Evolutionary conservation across 495 filamentous ascomycete genomes (phyloP), one percentile per base, ranked within the genome.

Genomic region (Evernia prunastri): DNA sequence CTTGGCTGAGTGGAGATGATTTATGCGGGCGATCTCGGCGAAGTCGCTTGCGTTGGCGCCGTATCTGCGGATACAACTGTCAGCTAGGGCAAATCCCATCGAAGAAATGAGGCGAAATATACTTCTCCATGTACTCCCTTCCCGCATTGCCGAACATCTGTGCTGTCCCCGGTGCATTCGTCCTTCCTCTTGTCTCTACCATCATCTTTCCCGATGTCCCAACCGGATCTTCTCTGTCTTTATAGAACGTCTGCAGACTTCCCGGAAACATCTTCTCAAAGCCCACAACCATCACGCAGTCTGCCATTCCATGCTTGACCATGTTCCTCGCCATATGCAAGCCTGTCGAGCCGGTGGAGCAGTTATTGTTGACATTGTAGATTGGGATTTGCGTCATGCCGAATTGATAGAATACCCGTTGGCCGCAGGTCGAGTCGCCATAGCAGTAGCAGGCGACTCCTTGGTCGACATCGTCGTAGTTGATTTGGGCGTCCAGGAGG

Each of bases 331-430:
- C 94, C 85, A 97, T 87, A 67, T 86, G 83, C 49, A 97, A 77
- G 33, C 94, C 94, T 0, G 94, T 96, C 0, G 86, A 89, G 4
- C 94, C 94, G 2, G 94, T 97, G 1, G 89, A 88, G 81, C 94
- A 98, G 78, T 97, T 97, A 80, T 98, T 98, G 82, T 96, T 96
- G 71, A 96, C 90, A 72, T 97, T 97, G 81, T 93, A 89, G 73
- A 97, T 91, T 66, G 94, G 94, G 68, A 96, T 97, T 69, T 87
- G 80, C 39, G 91, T 97, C 85, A 97, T 91, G 75, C 94, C 94
- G 74, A 97, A 96, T 77, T 98, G 94, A 76, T 98, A 98, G 79
- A 98, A 97, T 67, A 97, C 92, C 56, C 94, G 87, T 81, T 98
- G 94, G 33, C 94, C 94, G 70, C 89, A 93, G 56, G 94, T 96